phyloP scores from a whole-genome alignment of 2,329 filamentous ascomycete genomes.

The Beauveria rudraprayagi region DNA sequence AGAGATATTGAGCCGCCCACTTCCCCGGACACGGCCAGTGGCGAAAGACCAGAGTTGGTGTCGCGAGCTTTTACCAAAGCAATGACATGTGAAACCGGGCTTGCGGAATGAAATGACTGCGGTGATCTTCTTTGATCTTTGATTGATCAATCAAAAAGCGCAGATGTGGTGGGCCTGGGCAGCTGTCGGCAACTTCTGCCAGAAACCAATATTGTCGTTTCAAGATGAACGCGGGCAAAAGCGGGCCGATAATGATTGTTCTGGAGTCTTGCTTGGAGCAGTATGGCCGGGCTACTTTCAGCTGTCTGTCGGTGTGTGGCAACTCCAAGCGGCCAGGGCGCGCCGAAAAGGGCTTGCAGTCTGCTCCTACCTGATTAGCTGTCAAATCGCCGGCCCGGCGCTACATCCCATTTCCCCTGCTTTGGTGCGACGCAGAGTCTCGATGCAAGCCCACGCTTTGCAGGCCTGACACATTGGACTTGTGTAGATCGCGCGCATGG shows the following conservation, averaged over 20 bases:
- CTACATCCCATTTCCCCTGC: background rate
- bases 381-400: background rate
- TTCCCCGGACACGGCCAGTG: conserved; percentile 1
- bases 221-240: background rate
- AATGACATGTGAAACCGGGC: background rate
- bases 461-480: background rate
- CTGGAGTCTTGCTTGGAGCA: no score
- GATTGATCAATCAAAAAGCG: background rate
- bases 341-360: background rate
- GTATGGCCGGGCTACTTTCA: no score
- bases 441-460: background rate
- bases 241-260: background rate
- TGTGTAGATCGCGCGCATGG: conserved; percentile 1
- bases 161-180: background rate
- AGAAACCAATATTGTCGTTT: background rate
- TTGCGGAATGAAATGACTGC: background rate
- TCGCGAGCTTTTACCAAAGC: background rate
- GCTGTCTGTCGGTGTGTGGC: background rate
- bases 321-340: background rate
- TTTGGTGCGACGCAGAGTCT: no score
- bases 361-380: background rate
- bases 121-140: background rate
- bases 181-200: background rate
- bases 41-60: background rate
- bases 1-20: background rate